These are phyloP conservation scores for Bertia moriformis DNA, from an alignment of 2,329 filamentous ascomycete species.

Conservation along the genomic window DNA sequence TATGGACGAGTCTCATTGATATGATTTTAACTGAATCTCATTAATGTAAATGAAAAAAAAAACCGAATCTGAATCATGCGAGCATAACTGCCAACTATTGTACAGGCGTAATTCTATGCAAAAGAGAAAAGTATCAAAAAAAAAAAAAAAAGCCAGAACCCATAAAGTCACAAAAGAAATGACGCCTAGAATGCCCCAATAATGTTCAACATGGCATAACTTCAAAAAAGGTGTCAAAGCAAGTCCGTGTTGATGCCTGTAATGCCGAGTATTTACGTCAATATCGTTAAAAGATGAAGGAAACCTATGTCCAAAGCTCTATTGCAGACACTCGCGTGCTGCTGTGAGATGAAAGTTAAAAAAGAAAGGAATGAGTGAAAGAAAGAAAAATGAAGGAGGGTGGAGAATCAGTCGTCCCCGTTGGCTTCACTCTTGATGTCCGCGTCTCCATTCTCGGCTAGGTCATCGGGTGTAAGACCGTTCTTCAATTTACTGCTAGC, in stretches of 20 bases:
- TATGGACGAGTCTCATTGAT: too few relatives aligned
- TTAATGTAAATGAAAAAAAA: too few relatives aligned
- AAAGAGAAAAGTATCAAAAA: background rate
- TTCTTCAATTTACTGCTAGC: slow-evolving; percentile 13
- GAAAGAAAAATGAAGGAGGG: too few relatives aligned
- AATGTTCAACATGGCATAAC: background rate
- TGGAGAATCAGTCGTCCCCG: background rate
- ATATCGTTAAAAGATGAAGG: background rate
- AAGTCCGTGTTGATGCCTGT: background rate
- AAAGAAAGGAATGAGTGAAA: background rate
- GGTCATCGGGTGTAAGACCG: slow-evolving; percentile 19
- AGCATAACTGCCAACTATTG: too few relatives aligned
- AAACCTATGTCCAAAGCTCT: background rate
- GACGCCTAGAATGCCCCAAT: background rate
- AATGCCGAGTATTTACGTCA: background rate
- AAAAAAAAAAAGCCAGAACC: background rate
- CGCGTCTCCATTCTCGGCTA: slow-evolving; percentile 13
- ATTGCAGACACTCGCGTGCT: too few relatives aligned
- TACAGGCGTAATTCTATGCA: too few relatives aligned
- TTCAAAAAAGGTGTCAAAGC: slow-evolving; percentile 1
- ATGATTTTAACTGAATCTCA: too few relatives aligned
- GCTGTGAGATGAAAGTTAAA: background rate
- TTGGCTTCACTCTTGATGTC: background rate
- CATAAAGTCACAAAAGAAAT: background rate
- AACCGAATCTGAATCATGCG: too few relatives aligned